Evolutionary conservation across 2,329 filamentous ascomycete genomes (phyloP).

Genomic region (Penicillium sumatraense): DNA sequence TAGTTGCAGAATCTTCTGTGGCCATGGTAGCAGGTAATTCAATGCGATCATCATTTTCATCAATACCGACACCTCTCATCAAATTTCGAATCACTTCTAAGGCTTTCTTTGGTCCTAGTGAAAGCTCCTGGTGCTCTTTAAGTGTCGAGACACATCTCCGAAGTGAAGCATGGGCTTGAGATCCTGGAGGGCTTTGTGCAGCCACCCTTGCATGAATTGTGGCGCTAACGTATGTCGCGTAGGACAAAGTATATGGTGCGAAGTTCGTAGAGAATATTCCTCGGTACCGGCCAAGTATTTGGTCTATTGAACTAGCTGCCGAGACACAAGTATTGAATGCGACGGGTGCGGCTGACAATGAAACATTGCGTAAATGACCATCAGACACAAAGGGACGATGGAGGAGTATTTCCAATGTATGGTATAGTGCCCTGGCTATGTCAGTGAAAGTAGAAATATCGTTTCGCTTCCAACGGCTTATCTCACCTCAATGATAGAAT

Average conservation of each 20-base stretch:
- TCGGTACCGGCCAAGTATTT: background rate
- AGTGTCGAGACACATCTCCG: background rate
- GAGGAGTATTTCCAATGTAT: background rate
- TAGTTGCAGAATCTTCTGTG: background rate
- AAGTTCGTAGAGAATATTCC: background rate
- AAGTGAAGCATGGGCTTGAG: background rate
- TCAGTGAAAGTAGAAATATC: background rate
- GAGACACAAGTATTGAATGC: background rate
- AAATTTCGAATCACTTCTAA: background rate
- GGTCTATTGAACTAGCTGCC: background rate
- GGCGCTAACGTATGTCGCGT: background rate
- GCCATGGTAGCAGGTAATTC: background rate
- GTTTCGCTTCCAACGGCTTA: background rate
- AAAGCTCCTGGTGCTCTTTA: background rate
- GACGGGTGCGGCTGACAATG: background rate
- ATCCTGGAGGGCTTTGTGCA: background rate
- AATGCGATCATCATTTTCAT: background rate
- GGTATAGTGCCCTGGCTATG: background rate
- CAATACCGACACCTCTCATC: background rate
- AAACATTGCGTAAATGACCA: background rate
- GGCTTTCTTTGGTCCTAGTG: background rate
- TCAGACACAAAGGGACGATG: background rate
- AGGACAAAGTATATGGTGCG: background rate
- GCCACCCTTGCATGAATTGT: background rate
- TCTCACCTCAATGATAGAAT: background rate